Evolutionary conservation across 148 eudicot species (phyloP), one percentile per base, ranked within the genome.

Genomic region (Persicaria tinctoria): DNA sequence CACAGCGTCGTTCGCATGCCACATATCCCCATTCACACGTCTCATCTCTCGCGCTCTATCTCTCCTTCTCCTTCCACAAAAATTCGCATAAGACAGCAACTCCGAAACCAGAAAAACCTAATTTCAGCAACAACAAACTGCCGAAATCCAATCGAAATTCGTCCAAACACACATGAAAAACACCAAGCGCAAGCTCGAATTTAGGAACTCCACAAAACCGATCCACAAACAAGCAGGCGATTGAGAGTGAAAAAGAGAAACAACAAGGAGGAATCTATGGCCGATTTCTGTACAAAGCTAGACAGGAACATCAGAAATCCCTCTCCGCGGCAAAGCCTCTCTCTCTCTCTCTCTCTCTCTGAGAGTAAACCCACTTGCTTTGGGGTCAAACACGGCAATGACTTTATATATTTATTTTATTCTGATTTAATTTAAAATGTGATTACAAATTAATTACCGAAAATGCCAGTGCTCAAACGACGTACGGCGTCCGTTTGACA

Each of bases 361-460:
- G 57, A 63, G 49, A 32, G 23, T 46, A 63, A 38, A 46, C 74
- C 74, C 74, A 71, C 55, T 71, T 47, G 74, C 64, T 51, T 80
- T 73, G 68, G 81, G 88, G 97, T 92, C 95, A 92, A 88, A 90
- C 97, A 92, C 91, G 91, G 97, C 92, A 85, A 84, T 74, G 95
- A 88, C 89, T 90, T 81, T 80, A 76, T 71, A 73, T 72, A 45
- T 20, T 41, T 32, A 46, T 68, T 45, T 66, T 64, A 11, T 11
- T 51, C 16, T 12, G 56, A 53, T 14, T 3, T 4, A 66, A 64
- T 14, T 3, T 4, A 66, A 64, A 66, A 66, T 66, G 70, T 66
- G 47, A 66, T 66, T 66, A 38, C 1, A 4, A 38, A 4, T 66
- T 66, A 66, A 66, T 66, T 32, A 66, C 47, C 70, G 18, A 17